Base-by-base conservation (phyloP, 345 rosid genomes). In the Zanthoxylum bungeanum region DNA sequence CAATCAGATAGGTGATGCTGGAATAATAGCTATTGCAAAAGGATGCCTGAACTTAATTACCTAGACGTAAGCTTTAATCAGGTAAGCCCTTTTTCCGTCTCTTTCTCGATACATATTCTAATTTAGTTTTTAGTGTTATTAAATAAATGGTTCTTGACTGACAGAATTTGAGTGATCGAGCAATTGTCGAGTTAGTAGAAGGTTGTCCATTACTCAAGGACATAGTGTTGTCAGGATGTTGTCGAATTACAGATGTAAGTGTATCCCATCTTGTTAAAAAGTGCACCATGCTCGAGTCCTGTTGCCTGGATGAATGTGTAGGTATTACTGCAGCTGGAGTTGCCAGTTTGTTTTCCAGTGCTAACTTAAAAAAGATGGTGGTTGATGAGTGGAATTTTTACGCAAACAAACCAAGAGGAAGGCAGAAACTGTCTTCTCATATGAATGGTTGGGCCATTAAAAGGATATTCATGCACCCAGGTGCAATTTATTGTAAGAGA, bases 31-130 rank as follows among this genome's bases (percentile, higher is more conserved):
- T 51, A 79, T 93, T 69, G 93, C 97, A 58, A 86, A 86, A 82
- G 93, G 97, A 10, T 91, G 89, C 97, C 94, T 61, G 83, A 75
- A 66, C 97, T 93, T 68, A 79, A 75, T 67, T 75, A 55, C 82
- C 86, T 91, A 16, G 98, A 93, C 71, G 84, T 87, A 16, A 93
- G 97, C 44, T 91, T 91, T 50, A 92, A 89, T 77, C 93, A 85
- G 96, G 98, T 91, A 44, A 69, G 46, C n/a, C 42, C 44, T 34
- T 60, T 47, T 33, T 46, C 70, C 40, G 69, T 16, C 31, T 16
- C 50, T 34, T 28, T 21, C 51, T 36, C 17, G 2, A 2, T 62
- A 39, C 28, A 12, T 55, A n/a, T 16, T 44, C 5, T 33, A 1
- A 46, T 37, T 53, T 68, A 22, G 31, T 17, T 7, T 31, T 9